Base-by-base conservation (phyloP, 179 eudicot genomes). In the Beta lomatogona region DNA sequence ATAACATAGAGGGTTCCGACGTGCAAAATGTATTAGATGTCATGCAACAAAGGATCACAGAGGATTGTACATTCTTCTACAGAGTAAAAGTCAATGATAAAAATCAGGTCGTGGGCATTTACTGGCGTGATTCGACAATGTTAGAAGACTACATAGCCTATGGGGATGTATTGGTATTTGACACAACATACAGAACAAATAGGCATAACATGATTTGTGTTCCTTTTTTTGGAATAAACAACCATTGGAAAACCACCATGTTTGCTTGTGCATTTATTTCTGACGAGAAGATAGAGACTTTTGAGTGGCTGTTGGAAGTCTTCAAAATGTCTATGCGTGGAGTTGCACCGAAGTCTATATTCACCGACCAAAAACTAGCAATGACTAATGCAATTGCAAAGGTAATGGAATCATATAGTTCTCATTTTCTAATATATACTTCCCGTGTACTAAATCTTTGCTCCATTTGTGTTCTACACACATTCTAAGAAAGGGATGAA, bases 121-220 rank as follows among this genome's bases (percentile, higher is more conserved):
- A 71, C 22, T 79, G 82, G 82, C 16, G 82, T 11, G 82, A 79
- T 36, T n/a, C 76, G 3, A 79, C 71, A 70, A 79, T 79, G 77
- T 14, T 41, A 22, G 76, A 68, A 36, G 76, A 79, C 28, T 77
- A 66, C 52, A 12, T 13, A 9, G 8, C 70, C 7, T 77, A 52
- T 50, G 25, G 70, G 1, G 77, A 71, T 59, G 76, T 71, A n/a
- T 8, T 45, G 1, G 21, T 79, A 28, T 71, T 71, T 58, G 82
- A 79, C 31, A 59, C 82, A 1, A 79, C 82, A 3, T 79, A 71
- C 15, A 60, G 69, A n/a, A 71, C 21, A 11, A 79, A 79, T 25
- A 44, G 31, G 50, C 71, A 79, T 13, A 79, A 60, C 48, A 31
- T 79, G 36, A 71, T 79, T 19, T 70, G 70, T 25, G 82, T 52